These are phyloP conservation scores for Cercis canadensis DNA, from an alignment of 306 rosid species.

Conservation along the genomic window DNA sequence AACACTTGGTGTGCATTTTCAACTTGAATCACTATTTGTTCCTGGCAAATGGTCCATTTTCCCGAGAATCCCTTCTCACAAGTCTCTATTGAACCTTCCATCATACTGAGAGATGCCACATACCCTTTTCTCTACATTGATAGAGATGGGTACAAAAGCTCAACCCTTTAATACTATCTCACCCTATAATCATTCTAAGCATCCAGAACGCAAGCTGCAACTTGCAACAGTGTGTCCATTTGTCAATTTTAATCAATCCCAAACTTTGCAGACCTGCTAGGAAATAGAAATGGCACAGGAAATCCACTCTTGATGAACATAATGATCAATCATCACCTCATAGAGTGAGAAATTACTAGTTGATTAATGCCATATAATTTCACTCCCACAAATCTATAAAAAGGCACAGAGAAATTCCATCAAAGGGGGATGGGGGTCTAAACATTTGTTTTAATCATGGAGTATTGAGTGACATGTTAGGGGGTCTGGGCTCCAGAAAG, in stretches of 20 bases:
- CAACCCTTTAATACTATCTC: slow-evolving; percentile 31
- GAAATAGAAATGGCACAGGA: slow-evolving; percentile 50
- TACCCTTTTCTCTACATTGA: too few relatives aligned
- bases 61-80: background rate
- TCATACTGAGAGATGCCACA: too few relatives aligned
- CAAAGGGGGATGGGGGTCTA: slow-evolving; percentile 24
- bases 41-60: background rate
- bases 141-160: too few relatives aligned
- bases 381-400: slow-evolving; percentile 40
- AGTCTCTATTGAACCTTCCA: slow-evolving; percentile 3
- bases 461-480: slow-evolving; percentile 41
- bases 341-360: slow-evolving; percentile 49
- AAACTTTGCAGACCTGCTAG: slow-evolving; percentile 30
- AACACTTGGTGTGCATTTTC: slow-evolving; percentile 4
- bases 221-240: slow-evolving; percentile 9
- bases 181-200: slow-evolving; percentile 42
- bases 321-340: slow-evolving; percentile 62
- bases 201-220: slow-evolving; percentile 27
- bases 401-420: slow-evolving; percentile 40
- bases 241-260: slow-evolving; percentile 41
- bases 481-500: slow-evolving; percentile 58
- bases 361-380: slow-evolving; percentile 36
- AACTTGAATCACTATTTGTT: background rate
- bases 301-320: slow-evolving; percentile 53
- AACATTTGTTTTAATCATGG: slow-evolving; percentile 40